Evolutionary conservation across 768 basidiomycete genomes (phyloP).

Genomic region (Tulasnella sp.): DNA sequence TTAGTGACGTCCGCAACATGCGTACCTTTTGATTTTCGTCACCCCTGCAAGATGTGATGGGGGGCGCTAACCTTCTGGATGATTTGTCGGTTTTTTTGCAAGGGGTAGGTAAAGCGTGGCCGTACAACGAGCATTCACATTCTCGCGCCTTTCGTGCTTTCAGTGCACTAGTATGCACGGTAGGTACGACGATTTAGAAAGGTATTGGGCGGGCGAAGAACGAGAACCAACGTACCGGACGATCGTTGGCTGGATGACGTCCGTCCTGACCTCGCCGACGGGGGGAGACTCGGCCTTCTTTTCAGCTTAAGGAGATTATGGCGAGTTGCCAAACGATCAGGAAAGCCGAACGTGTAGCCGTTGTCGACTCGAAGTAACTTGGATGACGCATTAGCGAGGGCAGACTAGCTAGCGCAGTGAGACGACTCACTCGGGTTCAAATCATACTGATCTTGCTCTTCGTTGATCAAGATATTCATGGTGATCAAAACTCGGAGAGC

Average conservation of each 20-base stretch:
- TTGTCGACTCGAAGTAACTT: conserved; percentile 26
- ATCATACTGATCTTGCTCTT: conserved; percentile 83
- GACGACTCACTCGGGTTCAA: conserved; percentile 59
- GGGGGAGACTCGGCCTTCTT: conserved; percentile 80
- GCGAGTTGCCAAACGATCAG: background rate
- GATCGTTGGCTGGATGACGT: conserved; percentile 14
- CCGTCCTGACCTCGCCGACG: conserved; percentile 91
- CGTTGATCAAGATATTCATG: conserved; percentile 79
- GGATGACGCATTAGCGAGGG: background rate
- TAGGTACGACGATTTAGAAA: too few species aligned
- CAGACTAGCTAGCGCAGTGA: background rate
- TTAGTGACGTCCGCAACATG: too few species aligned
- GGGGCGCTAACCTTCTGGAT: too few species aligned
- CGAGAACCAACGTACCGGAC: too few species aligned
- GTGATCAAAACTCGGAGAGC: conserved; percentile 57
- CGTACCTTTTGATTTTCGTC: too few species aligned
- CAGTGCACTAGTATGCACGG: too few species aligned
- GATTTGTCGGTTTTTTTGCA: too few species aligned
- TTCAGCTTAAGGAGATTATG: conserved; percentile 43
- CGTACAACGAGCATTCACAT: too few species aligned
- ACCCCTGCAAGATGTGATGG: too few species aligned
- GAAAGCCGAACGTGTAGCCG: conserved; percentile 10
- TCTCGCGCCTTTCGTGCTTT: too few species aligned
- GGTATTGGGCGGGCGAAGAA: too few species aligned
- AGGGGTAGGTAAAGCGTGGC: too few species aligned